Evolutionary conservation across 2,329 filamentous ascomycete species (phyloP), one percentile per base, ranked within the genome.

Genomic region (Claviceps fusiformis): DNA sequence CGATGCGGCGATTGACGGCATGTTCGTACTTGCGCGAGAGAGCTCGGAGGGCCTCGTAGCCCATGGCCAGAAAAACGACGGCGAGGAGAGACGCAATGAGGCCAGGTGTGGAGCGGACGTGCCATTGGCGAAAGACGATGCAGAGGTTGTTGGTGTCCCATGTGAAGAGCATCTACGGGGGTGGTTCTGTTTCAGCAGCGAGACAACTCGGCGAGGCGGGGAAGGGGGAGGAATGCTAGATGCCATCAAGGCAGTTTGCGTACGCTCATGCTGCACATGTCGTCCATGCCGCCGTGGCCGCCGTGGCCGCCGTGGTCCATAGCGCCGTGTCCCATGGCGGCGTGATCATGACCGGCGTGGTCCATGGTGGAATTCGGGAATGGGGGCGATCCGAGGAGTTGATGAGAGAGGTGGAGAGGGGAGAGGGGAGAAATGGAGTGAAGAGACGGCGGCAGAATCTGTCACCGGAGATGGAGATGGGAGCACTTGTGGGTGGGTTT

Each of bases 131-230:
- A 77, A 97, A 98, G 70, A 98, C 82, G 71, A 98, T 95, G 79
- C 93, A 98, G 60, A 98, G 88, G 73, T 97, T 87, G 55, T 78
- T 81, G 3, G 91, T 92, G 69, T 90, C 83, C 92, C 92, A 98
- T 58, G 90, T 97, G 76, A 98, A 98, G 62, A 97, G 83, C 92
- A 96, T 97, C 90, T 95, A 62, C 24, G 51, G 54, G 52, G 52
- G 52, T 33, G 43, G 24, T 24, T 24, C 19, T 27, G 35, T 11
- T 27, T 46, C 15, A 46, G 44, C 44, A 46, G 44, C 44, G 44
- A 46, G 24, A 24, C 27, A 10, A 46, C 44, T 27, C 44, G 13
- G 24, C 44, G 24, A 27, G 9, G 39, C 19, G 19, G 19, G 19
- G 19, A 19, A 19, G 19, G 19, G 19, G 17, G n/a, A 0, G 15